Conservation (phyloP, 192 early-diverging fungal species). For the Backusella westeae region DNA sequence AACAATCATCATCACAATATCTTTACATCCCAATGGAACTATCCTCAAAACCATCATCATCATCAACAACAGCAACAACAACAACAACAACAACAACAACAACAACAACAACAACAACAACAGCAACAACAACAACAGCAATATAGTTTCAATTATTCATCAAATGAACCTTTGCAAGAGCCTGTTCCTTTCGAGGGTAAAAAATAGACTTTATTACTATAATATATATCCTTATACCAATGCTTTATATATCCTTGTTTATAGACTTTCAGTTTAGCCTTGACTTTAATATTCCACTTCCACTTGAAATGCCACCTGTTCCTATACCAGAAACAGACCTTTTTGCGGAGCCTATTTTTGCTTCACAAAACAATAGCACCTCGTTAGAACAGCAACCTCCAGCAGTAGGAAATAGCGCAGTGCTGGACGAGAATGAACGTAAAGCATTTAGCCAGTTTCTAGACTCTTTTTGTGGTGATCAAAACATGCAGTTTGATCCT, state of each 20-base stretch:
- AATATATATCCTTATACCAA: background rate
- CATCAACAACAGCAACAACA: too few relatives aligned
- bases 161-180: slow-evolving; percentile 22
- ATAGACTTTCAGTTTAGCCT: slow-evolving; percentile 40
- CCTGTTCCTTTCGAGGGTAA: slow-evolving; percentile 41
- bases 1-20: background rate
- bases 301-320: slow-evolving; percentile 1
- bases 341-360: background rate
- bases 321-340: background rate
- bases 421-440: slow-evolving; percentile 42
- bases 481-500: slow-evolving; percentile 30
- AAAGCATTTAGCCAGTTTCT: slow-evolving; percentile 50
- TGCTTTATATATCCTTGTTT: background rate
- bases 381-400: background rate
- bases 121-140: background rate
- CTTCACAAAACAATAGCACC: background rate
- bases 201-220: background rate
- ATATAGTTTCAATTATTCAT: background rate
- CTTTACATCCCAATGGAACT: background rate
- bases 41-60: background rate
- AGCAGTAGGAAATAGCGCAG: background rate
- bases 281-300: background rate
- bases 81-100: background rate
- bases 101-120: background rate
- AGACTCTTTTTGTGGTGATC: slow-evolving; percentile 48